Percentiles rank a stretch among this genome's conserved stretches.
Conservation (phyloP, 2,329 filamentous ascomycete genomes). For the Atkinsonella texensis region DNA sequence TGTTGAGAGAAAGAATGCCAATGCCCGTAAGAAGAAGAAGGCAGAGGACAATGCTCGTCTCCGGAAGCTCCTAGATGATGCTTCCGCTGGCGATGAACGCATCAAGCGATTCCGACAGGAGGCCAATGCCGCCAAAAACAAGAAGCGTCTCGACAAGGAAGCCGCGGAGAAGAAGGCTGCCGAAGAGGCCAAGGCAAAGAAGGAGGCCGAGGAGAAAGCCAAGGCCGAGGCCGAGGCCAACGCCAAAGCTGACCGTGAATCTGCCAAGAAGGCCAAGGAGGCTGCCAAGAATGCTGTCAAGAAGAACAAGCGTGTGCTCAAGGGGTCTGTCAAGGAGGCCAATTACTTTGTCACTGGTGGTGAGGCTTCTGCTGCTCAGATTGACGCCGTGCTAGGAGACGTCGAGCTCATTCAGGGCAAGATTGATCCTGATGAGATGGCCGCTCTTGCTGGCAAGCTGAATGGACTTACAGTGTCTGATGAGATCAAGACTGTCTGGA, state of each 20-base stretch:
- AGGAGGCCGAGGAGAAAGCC: conserved; percentile 70
- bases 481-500: conserved; percentile 79
- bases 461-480: conserved; percentile 64
- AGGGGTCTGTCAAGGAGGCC: conserved; percentile 87
- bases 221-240: conserved; percentile 76
- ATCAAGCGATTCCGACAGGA: conserved; percentile 96
- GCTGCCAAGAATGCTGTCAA: conserved; percentile 97
- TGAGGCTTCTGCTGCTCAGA: conserved; percentile 60
- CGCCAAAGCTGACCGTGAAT: conserved; percentile 73
- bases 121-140: conserved; percentile 90
- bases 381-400: conserved; percentile 73
- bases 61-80: conserved; percentile 80
- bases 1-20: conserved; percentile 96
- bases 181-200: conserved; percentile 74
- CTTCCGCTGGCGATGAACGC: conserved; percentile 73
- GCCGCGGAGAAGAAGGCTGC: conserved; percentile 77
- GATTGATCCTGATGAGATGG: conserved; percentile 85
- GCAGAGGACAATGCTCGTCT: conserved; percentile 89
- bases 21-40: conserved; percentile 98
- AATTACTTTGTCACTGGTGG: conserved; percentile 81
- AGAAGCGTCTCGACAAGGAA: conserved; percentile 82
- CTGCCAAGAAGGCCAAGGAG: conserved; percentile 93
- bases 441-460: conserved; percentile 68
- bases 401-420: conserved; percentile 80
- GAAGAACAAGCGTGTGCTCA: conserved; percentile 99